These are phyloP conservation scores for Stropharia rugosoannulata DNA, from an alignment of 768 basidiomycete genomes.

Conservation along the genomic window DNA sequence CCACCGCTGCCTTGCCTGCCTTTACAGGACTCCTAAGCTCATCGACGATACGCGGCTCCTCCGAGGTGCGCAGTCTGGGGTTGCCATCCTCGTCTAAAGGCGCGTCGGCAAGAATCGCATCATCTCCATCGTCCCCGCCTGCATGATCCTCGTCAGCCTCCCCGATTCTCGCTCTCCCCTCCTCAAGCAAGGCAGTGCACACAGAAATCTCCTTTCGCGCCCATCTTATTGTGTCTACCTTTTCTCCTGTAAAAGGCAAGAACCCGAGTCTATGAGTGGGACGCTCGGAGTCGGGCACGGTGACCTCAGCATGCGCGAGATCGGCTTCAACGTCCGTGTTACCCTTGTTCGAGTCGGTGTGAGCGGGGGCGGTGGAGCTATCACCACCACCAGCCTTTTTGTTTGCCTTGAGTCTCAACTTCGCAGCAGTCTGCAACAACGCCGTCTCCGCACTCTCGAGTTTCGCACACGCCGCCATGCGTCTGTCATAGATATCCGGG, in stretches of 20 bases:
- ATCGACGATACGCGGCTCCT: neutral
- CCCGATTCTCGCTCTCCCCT: constrained; percentile 39
- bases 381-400: constrained; percentile 22
- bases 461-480: constrained; percentile 68
- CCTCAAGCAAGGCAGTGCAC: constrained; percentile 52
- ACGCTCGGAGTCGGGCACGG: constrained; percentile 68
- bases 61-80: constrained; percentile 6
- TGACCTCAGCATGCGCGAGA: constrained; percentile 10
- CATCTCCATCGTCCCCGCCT: constrained; percentile 8
- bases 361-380: too few species aligned
- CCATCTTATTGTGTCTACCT: constrained; percentile 96
- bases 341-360: neutral
- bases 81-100: constrained; percentile 17
- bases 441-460: constrained; percentile 86
- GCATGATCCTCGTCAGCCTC: constrained; percentile 25
- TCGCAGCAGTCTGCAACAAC: constrained; percentile 73
- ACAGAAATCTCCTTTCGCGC: constrained; percentile 68
- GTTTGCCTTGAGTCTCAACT: constrained; percentile 56
- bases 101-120: constrained; percentile 8
- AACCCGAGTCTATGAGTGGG: constrained; percentile 77
- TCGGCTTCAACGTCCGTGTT: constrained; percentile 13
- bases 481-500: constrained; percentile 78
- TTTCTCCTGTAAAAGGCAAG: constrained; percentile 67
- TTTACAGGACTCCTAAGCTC: constrained; percentile 13
- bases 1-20: constrained; percentile 20